Evolutionary conservation across 108 stramenopile genomes (phyloP).

Genomic region (Mediolabrus comicus): DNA sequence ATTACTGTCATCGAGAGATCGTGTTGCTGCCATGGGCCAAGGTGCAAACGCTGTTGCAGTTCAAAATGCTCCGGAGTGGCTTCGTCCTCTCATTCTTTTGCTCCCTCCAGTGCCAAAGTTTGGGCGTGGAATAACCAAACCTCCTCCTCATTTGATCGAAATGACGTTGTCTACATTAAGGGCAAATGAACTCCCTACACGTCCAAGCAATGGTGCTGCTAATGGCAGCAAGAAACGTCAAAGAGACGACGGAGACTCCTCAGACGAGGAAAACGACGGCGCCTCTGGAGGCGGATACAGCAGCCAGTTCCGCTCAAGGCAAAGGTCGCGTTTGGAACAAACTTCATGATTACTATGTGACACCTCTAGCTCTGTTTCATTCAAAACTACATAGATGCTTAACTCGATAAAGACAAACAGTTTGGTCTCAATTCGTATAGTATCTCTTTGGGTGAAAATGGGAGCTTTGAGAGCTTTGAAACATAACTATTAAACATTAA

Average conservation of each 20-base stretch:
- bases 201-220: constrained; percentile 53
- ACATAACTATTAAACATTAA: neutral
- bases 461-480: too few relatives aligned
- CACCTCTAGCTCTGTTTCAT: neutral
- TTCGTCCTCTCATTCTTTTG: constrained; percentile 63
- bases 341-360: neutral
- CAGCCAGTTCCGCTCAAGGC: constrained; percentile 77
- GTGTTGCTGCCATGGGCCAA: constrained; percentile 32
- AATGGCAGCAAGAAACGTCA: constrained; percentile 26
- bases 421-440: constrained; percentile 7
- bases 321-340: constrained; percentile 51
- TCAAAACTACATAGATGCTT: constrained; percentile 3
- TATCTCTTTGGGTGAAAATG: neutral
- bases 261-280: constrained; percentile 59
- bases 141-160: constrained; percentile 82
- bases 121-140: constrained; percentile 70
- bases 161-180: constrained; percentile 68
- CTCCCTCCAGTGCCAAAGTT: constrained; percentile 64
- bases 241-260: constrained; percentile 63
- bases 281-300: constrained; percentile 63
- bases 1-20: constrained; percentile 67
- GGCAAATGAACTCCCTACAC: constrained; percentile 62
- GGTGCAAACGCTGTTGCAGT: constrained; percentile 57
- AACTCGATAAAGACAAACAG: constrained; percentile 11
- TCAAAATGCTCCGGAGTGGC: constrained; percentile 83